A percentile compares a stretch with the other conserved stretches of the same genome.
phyloP scores from a whole-genome alignment of 2,329 filamentous ascomycete species.

The Epichloe amarillans region DNA sequence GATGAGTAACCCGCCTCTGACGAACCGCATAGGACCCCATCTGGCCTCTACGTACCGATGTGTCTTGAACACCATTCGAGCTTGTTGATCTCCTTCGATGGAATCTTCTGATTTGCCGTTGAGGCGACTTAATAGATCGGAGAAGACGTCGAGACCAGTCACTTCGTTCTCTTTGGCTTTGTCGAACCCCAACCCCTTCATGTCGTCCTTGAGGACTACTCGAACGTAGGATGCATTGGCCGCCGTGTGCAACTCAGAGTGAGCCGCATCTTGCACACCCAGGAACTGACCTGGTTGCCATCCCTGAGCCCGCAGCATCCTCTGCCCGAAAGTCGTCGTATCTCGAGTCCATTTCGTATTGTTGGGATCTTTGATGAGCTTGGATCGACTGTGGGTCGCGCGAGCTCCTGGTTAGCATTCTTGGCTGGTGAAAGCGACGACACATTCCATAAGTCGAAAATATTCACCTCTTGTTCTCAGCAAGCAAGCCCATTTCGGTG shows the following conservation, averaged over 20 bases:
- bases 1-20: conserved; percentile 63
- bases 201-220: conserved; percentile 79
- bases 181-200: conserved; percentile 75
- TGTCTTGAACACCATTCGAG: conserved; percentile 56
- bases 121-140: conserved; percentile 71
- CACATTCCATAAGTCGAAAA: neutral
- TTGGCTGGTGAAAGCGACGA: neutral
- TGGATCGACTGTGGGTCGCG: conserved; percentile 28
- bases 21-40: conserved; percentile 73
- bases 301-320: conserved; percentile 75
- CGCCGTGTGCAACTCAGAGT: conserved; percentile 62
- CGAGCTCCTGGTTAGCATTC: neutral
- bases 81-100: conserved; percentile 55
- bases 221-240: conserved; percentile 79
- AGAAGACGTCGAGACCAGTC: conserved; percentile 77
- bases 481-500: conserved; percentile 23
- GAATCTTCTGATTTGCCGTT: conserved; percentile 76
- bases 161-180: conserved; percentile 61
- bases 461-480: conserved; percentile 21
- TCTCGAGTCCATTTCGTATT: conserved; percentile 87
- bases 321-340: conserved; percentile 74
- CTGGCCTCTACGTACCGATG: conserved; percentile 60
- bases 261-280: conserved; percentile 62
- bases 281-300: conserved; percentile 80
- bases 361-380: conserved; percentile 84